Evolutionary conservation across 116 monocot species (phyloP).

Genomic region (Papilionanthe hybrid): DNA sequence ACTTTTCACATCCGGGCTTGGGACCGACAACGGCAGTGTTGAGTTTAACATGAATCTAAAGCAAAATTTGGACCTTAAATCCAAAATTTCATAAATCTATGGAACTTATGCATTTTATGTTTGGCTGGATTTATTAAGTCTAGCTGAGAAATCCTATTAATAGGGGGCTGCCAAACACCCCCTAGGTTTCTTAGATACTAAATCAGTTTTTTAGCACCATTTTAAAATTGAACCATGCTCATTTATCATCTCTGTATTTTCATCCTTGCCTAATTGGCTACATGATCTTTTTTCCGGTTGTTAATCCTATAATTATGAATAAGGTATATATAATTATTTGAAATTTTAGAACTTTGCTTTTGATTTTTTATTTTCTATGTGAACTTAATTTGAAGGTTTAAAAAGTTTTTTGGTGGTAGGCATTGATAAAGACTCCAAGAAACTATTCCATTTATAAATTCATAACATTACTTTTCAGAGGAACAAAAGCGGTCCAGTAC

Average conservation of each 20-base stretch:
- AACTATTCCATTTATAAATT: neutral
- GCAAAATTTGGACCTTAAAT: no score
- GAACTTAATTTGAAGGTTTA: neutral
- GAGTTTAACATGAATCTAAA: no score
- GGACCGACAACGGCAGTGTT: no score
- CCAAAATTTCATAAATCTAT: no score
- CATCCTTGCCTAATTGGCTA: neutral
- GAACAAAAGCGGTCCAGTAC: neutral
- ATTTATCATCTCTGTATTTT: neutral
- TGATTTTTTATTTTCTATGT: neutral
- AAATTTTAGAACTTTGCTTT: neutral
- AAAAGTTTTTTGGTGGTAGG: neutral
- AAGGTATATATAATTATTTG: neutral
- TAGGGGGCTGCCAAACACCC: no score
- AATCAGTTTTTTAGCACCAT: neutral
- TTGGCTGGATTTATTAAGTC: no score
- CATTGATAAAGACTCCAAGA: neutral
- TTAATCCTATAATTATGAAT: neutral
- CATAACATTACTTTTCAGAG: neutral
- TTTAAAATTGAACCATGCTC: neutral
- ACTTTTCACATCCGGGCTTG: no score
- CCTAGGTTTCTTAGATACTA: neutral
- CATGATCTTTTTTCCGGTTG: neutral
- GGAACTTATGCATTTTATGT: no score
- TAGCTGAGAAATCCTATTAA: no score